Conservation (phyloP, 2,329 filamentous ascomycete genomes). For the Sordariomycetes sp. region DNA sequence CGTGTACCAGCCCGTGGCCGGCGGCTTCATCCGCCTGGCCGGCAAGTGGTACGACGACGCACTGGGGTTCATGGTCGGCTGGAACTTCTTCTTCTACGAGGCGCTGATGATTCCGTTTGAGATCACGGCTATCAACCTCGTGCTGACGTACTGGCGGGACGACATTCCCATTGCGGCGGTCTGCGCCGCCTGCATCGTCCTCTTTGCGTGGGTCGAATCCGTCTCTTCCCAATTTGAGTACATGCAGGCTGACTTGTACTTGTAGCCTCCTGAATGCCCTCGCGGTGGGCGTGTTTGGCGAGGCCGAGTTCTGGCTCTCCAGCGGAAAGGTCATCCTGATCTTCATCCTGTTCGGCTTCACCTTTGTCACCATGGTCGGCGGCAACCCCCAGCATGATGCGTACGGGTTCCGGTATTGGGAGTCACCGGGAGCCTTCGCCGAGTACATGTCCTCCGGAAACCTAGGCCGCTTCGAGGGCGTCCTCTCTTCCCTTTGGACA, state of each 20-base stretch:
- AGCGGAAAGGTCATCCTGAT: constrained; percentile 56
- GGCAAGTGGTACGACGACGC: constrained; percentile 56
- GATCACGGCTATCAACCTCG: constrained; percentile 28
- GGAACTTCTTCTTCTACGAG: constrained; percentile 33
- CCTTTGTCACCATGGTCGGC: constrained; percentile 71
- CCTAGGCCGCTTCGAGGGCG: constrained; percentile 59
- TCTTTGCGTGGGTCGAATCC: neutral
- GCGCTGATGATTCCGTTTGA: constrained; percentile 30
- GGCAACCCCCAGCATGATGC: constrained; percentile 60
- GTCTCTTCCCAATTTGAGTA: neutral
- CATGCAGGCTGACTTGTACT: constrained; percentile 18
- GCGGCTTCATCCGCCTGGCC: constrained; percentile 53
- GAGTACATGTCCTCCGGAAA: constrained; percentile 36
- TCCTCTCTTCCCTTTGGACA: constrained; percentile 55
- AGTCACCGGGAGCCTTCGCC: constrained; percentile 50
- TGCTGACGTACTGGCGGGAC: constrained; percentile 26
- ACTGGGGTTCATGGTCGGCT: constrained; percentile 40
- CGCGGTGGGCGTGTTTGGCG: constrained; percentile 55
- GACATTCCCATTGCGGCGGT: constrained; percentile 34
- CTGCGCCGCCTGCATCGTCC: neutral
- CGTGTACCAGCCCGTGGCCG: constrained; percentile 49
- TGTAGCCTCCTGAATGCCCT: constrained; percentile 51
- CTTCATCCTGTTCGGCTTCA: constrained; percentile 58
- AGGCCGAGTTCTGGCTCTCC: constrained; percentile 61
- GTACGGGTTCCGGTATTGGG: constrained; percentile 63